These are phyloP conservation scores for Calonectria fujianensis DNA, from an alignment of 2,329 filamentous ascomycete genomes.

Conservation along the genomic window DNA sequence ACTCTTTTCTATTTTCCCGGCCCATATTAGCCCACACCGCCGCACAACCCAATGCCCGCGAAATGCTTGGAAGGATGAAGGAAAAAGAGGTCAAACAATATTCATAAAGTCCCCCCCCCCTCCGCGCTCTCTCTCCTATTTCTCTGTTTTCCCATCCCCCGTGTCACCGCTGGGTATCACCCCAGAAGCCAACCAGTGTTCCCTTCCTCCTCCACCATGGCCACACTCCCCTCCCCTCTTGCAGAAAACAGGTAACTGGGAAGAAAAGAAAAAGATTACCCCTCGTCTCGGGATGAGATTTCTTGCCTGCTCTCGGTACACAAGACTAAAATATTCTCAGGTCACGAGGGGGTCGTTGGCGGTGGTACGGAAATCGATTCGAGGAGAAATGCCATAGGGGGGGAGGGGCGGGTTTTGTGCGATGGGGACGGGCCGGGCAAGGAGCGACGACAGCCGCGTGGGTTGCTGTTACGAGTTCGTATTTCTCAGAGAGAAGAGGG, in stretches of 20 bases:
- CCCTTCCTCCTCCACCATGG: not conserved
- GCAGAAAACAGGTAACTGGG: not conserved
- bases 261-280: not conserved
- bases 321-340: slow-evolving; percentile 15
- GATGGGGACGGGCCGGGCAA: not conserved
- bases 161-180: not conserved
- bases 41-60: not conserved
- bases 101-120: not conserved
- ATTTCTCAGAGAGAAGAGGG: not conserved
- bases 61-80: not conserved
- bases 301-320: not conserved
- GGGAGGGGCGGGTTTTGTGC: not conserved
- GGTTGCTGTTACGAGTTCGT: slow-evolving; percentile 12
- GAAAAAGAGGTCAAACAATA: not conserved
- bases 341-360: slow-evolving; percentile 21
- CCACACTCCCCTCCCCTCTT: not conserved
- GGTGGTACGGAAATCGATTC: slow-evolving; percentile 9
- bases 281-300: slow-evolving; percentile 6
- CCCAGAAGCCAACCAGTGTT: not conserved
- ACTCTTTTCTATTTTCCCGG: slow-evolving; percentile 4
- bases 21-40: not conserved
- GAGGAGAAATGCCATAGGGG: not conserved
- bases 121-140: not conserved
- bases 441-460: not conserved
- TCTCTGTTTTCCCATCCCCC: not conserved